Evolutionary conservation across 2,329 filamentous ascomycete genomes (phyloP).

Genomic region (Biscogniauxia mediterranea): DNA sequence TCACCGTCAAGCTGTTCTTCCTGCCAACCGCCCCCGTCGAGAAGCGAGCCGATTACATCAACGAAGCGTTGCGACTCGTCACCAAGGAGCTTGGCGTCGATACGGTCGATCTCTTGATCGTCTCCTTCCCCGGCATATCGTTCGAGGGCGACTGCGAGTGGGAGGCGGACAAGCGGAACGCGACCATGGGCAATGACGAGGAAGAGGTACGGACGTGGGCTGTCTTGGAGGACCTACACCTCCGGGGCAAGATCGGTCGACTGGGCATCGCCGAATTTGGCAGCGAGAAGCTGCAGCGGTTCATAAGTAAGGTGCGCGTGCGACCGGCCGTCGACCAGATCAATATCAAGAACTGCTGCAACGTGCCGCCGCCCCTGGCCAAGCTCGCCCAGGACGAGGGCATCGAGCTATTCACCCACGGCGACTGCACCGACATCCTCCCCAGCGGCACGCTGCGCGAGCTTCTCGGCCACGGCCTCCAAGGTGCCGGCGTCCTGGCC

Average conservation of each 20-base stretch:
- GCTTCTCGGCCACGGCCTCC: constrained; percentile 69
- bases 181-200: constrained; percentile 61
- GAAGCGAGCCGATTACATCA: constrained; percentile 66
- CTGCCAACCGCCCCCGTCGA: constrained; percentile 67
- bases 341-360: constrained; percentile 93
- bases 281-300: constrained; percentile 73
- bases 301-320: constrained; percentile 69
- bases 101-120: constrained; percentile 82
- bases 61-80: constrained; percentile 78
- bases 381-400: constrained; percentile 77
- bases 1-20: constrained; percentile 95
- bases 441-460: constrained; percentile 82
- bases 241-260: constrained; percentile 67
- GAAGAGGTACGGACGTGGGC: constrained; percentile 69
- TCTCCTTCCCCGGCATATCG: constrained; percentile 88
- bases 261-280: constrained; percentile 92
- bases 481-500: constrained; percentile 74
- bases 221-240: constrained; percentile 70
- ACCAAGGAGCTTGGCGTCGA: constrained; percentile 73
- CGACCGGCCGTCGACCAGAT: constrained; percentile 89
- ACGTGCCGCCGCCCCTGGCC: constrained; percentile 84
- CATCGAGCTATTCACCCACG: constrained; percentile 89
- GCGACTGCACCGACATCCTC: constrained; percentile 89
- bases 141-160: constrained; percentile 93
- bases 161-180: constrained; percentile 63